These are phyloP conservation scores for Elaeis guineensis DNA, from an alignment of 176 grass and related monocot genomes.

Conservation along the genomic window DNA sequence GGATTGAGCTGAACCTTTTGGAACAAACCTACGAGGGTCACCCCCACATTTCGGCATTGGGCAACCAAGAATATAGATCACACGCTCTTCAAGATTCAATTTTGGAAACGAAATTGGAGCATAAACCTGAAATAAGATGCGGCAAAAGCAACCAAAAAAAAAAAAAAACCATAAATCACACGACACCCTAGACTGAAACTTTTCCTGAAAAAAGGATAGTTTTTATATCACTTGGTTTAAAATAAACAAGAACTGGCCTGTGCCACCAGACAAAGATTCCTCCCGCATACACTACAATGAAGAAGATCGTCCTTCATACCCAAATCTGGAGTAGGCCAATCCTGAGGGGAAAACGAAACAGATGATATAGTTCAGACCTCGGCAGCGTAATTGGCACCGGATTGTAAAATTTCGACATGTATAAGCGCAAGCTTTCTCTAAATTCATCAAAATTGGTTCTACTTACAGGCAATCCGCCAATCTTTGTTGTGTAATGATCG, in stretches of 20 bases:
- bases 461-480: constrained; percentile 67
- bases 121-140: constrained; percentile 44
- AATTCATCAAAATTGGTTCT: not conserved
- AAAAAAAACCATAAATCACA: not conserved
- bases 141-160: not conserved
- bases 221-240: not conserved
- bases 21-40: constrained; percentile 42
- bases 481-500: constrained; percentile 94
- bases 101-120: constrained; percentile 36
- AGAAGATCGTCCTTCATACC: constrained; percentile 30
- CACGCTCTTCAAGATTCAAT: constrained; percentile 50
- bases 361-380: not conserved
- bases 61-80: constrained; percentile 69
- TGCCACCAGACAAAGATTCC: constrained; percentile 55
- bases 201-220: no score
- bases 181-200: no score
- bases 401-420: not conserved
- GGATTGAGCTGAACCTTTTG: no score
- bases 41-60: constrained; percentile 32
- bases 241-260: constrained; percentile 44
- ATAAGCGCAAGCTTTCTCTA: not conserved
- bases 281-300: constrained; percentile 52
- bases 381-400: not conserved
- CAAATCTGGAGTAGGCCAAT: constrained; percentile 50
- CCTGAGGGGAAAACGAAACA: constrained; percentile 27